phyloP scores from a whole-genome alignment of 371 early-diverging fungal species.

The Mucor plumbeus region DNA sequence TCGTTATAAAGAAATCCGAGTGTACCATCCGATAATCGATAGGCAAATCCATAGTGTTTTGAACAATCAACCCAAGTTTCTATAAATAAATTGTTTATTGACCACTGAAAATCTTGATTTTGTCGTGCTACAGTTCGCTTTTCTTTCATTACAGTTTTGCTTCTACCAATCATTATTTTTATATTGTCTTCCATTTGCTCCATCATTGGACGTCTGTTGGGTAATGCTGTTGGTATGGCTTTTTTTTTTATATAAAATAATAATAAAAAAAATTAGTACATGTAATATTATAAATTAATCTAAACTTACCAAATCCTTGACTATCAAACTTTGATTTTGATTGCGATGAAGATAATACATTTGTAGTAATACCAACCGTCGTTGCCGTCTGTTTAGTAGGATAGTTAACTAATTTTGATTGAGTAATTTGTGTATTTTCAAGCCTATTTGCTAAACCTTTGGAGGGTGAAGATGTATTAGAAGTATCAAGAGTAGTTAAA shows the following conservation, averaged over 20 bases:
- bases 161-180: constrained; percentile 16
- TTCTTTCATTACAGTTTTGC: neutral
- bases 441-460: too few relatives aligned
- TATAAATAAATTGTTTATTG: constrained; percentile 56
- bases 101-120: constrained; percentile 18
- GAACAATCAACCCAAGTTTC: constrained; percentile 81
- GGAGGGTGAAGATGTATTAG: neutral
- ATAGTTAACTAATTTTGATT: too few relatives aligned
- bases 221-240: constrained; percentile 11
- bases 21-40: constrained; percentile 78
- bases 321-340: neutral
- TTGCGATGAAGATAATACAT: too few relatives aligned
- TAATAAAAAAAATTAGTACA: neutral
- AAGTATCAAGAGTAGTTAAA: neutral
- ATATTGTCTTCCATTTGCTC: constrained; percentile 27
- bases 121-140: neutral
- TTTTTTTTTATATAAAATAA: neutral
- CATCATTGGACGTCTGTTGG: constrained; percentile 17
- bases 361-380: too few relatives aligned
- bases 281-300: neutral
- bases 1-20: constrained; percentile 89
- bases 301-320: constrained; percentile 18
- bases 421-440: too few relatives aligned
- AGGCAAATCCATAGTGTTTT: constrained; percentile 83
- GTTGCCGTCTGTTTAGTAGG: too few relatives aligned